These are phyloP conservation scores for Fusarium staphyleae DNA, from an alignment of 2,329 filamentous ascomycete genomes.

Conservation along the genomic window DNA sequence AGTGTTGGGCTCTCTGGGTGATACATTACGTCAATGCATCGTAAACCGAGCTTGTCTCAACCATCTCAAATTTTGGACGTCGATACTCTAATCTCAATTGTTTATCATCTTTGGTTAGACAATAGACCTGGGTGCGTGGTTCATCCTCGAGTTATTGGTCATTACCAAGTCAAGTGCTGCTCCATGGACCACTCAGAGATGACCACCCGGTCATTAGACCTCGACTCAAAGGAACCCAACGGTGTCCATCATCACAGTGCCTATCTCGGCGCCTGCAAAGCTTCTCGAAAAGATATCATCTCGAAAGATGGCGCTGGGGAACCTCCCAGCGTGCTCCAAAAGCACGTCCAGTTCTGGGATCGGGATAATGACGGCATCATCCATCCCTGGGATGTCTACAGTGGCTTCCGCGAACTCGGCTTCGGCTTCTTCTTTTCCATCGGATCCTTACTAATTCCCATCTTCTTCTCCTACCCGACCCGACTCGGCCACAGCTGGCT, in stretches of 20 bases:
- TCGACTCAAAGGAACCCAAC: too few species aligned
- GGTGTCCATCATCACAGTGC: too few species aligned
- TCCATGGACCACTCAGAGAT: too few species aligned
- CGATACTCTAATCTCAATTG: too few species aligned
- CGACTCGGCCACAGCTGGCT: constrained; percentile 43
- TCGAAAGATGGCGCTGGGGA: neutral
- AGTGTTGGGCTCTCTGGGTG: neutral
- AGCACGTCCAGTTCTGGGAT: constrained; percentile 53
- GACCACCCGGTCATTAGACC: too few species aligned
- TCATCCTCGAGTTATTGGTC: too few species aligned
- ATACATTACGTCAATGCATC: constrained; percentile 23
- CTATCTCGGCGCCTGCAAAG: too few species aligned
- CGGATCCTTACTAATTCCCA: constrained; percentile 51
- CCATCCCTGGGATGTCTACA: constrained; percentile 49
- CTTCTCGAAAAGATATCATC: neutral
- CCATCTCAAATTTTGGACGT: neutral
- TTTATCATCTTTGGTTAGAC: too few species aligned
- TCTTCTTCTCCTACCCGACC: constrained; percentile 55
- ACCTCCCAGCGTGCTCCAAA: constrained; percentile 43
- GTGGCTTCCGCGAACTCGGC: constrained; percentile 50
- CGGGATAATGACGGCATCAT: constrained; percentile 50
- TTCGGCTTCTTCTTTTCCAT: constrained; percentile 51
- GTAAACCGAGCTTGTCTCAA: neutral
- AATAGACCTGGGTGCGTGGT: too few species aligned
- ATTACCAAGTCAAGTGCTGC: too few species aligned